Conservation (phyloP, 73 alveolate genomes). For the Paramecium tetraurelia region DNA sequence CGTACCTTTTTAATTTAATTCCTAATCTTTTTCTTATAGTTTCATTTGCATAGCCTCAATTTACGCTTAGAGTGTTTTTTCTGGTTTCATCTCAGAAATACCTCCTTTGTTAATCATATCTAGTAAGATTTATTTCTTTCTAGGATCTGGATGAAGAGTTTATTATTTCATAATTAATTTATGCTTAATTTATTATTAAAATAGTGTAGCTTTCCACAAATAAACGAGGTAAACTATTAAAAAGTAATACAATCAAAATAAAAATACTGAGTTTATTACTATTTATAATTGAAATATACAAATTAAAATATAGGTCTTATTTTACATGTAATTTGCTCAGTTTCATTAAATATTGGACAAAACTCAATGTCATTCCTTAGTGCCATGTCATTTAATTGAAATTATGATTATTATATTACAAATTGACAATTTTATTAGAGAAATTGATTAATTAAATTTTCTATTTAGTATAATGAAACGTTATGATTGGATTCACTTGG, state of each 20-base stretch:
- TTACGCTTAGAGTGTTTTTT: not conserved
- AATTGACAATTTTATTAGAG: not conserved
- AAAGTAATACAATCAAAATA: not conserved
- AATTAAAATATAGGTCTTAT: not conserved
- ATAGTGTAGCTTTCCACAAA: not conserved
- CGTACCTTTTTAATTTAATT: not conserved
- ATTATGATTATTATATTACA: too few species aligned
- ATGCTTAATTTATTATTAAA: not conserved
- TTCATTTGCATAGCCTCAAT: not conserved
- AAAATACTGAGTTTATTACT: not conserved
- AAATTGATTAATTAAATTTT: too few species aligned
- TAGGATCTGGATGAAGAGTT: conserved; percentile 3
- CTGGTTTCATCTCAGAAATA: not conserved
- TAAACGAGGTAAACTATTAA: not conserved
- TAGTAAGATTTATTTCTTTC: not conserved
- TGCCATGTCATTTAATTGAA: too few species aligned
- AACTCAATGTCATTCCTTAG: not conserved
- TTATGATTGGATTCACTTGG: not conserved
- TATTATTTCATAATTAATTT: not conserved
- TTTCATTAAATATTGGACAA: not conserved
- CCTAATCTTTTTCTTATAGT: not conserved
- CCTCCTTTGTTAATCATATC: not conserved
- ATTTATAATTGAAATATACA: not conserved
- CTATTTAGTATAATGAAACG: not conserved
- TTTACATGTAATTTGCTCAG: too few species aligned